Evolutionary conservation across 306 rosid genomes (phyloP).

Genomic region (Casuarina cunninghamiana): DNA sequence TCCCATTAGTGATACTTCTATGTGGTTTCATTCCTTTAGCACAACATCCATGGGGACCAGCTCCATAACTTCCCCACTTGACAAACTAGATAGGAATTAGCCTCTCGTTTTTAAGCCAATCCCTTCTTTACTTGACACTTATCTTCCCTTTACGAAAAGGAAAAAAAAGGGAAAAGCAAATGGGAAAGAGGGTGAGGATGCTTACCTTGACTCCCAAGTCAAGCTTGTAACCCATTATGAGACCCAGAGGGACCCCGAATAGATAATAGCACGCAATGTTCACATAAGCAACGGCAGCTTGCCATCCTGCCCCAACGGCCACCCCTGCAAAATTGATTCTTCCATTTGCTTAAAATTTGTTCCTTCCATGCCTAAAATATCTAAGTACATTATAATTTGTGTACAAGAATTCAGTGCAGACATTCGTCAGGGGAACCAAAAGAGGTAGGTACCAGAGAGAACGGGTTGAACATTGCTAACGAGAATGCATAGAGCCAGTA

Average conservation of each 20-base stretch:
- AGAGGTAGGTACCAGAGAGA: conserved; percentile 52
- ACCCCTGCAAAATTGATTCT: conserved; percentile 46
- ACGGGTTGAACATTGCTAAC: conserved; percentile 82
- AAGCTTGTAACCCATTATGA: conserved; percentile 51
- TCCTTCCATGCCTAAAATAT: not conserved
- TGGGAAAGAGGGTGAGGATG: not conserved
- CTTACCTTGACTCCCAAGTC: conserved; percentile 56
- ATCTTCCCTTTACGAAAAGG: no score
- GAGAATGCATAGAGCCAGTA: conserved; percentile 64
- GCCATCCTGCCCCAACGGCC: conserved; percentile 96
- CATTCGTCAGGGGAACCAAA: no score
- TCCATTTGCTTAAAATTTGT: not conserved
- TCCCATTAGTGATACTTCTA: no score
- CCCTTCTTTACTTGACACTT: no score
- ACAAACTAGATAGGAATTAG: no score
- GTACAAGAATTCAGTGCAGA: no score
- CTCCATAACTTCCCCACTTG: no score
- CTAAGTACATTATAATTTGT: no score
- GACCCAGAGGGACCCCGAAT: conserved; percentile 76
- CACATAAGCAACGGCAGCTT: conserved; percentile 63
- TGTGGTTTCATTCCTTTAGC: no score
- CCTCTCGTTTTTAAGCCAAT: no score
- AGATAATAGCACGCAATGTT: conserved; percentile 71
- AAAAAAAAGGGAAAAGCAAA: not conserved
- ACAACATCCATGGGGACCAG: no score